Base-by-base conservation (phyloP, 352 stramenopile genomes). In the Globisporangium abappressorium region DNA sequence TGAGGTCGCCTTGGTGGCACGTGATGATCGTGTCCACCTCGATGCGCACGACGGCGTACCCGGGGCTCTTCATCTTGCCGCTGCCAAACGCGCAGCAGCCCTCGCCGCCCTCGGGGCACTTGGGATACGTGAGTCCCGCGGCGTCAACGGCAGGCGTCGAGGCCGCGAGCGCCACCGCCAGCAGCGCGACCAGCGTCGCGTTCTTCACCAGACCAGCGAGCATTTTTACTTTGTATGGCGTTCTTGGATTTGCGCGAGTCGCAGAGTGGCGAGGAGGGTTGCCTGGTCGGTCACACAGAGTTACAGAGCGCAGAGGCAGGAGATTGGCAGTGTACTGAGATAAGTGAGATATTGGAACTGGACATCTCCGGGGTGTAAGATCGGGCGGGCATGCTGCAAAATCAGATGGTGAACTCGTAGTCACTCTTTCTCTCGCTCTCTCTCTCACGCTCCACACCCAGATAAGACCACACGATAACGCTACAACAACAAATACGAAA, bases 11-110 rank as follows among this genome's bases (percentile, higher is more conserved):
- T 53, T 79, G 70, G 46, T 71, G 76, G 74, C 84, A 92, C 33
- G 84, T 92, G 70, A 92, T 77, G 57, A 87, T 80, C 62, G 84
- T 82, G 61, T 81, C 79, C 41, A 76, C 73, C 12, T 77, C 76
- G 49, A 89, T 33, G 43, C 65, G 60, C 46, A 87, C 65, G 34
- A 91, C 77, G 12, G 87, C 69, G 72, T 88, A 90, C 33, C 84
- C 84, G 33, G 73, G 84, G 68, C 82, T 80, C 53, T 71, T 75
- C 84, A 92, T 92, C 46, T 68, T 76, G 24, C 74, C 74, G 38
- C 67, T 77, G 65, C 78, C 79, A 41, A 88, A 87, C 38, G 70
- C 61, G 69, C 82, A 92, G 73, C 84, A 91, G 64, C 76, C 79
- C 38, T 75, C 75, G 46, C 68, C 80, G 43, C 73, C 71, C 2